Conservation (phyloP, 2,329 filamentous ascomycete genomes). For the Myriosclerotinia scirpicola region DNA sequence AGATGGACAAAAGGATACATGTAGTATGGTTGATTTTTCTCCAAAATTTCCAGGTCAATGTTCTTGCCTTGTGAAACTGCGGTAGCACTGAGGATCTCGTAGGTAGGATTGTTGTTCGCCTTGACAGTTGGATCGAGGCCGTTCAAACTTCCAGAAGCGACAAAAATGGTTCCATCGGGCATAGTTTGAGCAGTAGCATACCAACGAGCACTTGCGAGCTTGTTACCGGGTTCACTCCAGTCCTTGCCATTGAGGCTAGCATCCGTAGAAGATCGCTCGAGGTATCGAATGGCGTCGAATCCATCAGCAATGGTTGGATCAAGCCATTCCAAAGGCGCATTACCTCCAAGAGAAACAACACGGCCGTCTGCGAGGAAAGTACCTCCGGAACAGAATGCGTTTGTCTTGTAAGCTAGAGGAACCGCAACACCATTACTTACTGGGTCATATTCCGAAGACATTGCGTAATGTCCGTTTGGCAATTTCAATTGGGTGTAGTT, state of each 20-base stretch:
- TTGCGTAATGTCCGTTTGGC: constrained; percentile 55
- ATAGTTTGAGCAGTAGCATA: constrained; percentile 61
- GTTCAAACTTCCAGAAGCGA: constrained; percentile 60
- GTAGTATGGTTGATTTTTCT: constrained; percentile 60
- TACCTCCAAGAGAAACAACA: constrained; percentile 57
- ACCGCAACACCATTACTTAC: constrained; percentile 46
- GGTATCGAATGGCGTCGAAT: constrained; percentile 57
- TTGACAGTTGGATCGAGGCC: constrained; percentile 54
- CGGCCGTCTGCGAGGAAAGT: constrained; percentile 58
- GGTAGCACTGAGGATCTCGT: constrained; percentile 54
- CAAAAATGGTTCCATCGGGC: constrained; percentile 56
- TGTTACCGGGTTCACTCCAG: constrained; percentile 57
- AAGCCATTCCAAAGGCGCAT: constrained; percentile 54
- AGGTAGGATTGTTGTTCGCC: constrained; percentile 63
- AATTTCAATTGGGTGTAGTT: constrained; percentile 59
- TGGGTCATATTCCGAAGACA: constrained; percentile 60
- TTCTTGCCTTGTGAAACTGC: constrained; percentile 50
- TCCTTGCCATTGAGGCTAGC: constrained; percentile 48
- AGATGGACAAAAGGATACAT: constrained; percentile 65
- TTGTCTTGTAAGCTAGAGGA: constrained; percentile 54
- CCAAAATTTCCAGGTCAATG: constrained; percentile 53
- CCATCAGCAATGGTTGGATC: constrained; percentile 60
- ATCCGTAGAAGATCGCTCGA: constrained; percentile 50
- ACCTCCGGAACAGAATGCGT: constrained; percentile 62
- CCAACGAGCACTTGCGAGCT: constrained; percentile 56